Evolutionary conservation across 176 grass and related monocot genomes (phyloP).

Genomic region (Saccharum spontaneum): DNA sequence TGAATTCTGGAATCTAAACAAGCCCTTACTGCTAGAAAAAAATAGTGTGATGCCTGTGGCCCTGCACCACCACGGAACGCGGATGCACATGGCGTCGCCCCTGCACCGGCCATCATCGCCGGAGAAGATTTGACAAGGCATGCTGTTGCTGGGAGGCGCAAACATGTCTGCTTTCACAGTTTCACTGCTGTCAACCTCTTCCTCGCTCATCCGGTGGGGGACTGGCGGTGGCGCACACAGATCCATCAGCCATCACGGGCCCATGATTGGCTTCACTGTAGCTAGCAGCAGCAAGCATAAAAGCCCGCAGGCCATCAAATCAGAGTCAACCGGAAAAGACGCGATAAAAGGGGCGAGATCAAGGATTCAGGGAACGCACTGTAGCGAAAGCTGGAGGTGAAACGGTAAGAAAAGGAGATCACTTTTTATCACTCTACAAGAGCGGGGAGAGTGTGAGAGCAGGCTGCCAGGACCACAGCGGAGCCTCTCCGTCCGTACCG

Average conservation of each 20-base stretch:
- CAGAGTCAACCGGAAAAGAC: conserved; percentile 45
- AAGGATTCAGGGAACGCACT: conserved; percentile 30
- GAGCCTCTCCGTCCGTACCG: not conserved
- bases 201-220: not conserved
- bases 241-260: not conserved
- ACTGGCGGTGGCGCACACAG: not conserved
- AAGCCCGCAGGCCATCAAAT: conserved; percentile 25
- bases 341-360: conserved; percentile 32
- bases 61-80: not conserved
- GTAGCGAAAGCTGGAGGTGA: conserved; percentile 36
- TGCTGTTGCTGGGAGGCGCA: not conserved
- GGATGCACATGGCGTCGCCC: not conserved
- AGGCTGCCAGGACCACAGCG: not conserved
- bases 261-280: conserved; percentile 42
- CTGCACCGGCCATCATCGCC: not conserved
- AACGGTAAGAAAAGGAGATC: conserved; percentile 23
- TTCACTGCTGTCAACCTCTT: not conserved
- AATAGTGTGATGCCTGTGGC: not conserved
- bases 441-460: not conserved
- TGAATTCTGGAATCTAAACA: no score
- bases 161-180: not conserved
- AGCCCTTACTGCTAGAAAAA: no score
- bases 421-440: not conserved
- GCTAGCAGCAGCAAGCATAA: conserved; percentile 10
- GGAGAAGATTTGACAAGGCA: not conserved